phyloP scores from a whole-genome alignment of 352 stramenopile genomes.

The Phytophthora gonapodyides region DNA sequence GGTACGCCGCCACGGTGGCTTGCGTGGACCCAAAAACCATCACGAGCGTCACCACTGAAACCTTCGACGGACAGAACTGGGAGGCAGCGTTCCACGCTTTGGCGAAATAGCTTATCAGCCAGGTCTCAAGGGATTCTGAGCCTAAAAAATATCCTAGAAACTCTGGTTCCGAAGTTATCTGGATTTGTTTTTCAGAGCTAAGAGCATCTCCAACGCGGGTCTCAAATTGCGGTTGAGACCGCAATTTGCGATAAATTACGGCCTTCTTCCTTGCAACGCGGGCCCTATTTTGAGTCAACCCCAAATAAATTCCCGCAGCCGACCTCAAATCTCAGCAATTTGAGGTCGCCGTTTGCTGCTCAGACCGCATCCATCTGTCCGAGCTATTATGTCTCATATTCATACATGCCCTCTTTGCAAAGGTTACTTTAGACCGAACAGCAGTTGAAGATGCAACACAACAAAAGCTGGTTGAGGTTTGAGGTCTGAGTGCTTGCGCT shows the following conservation, averaged over 20 bases:
- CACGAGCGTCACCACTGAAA: constrained; percentile 54
- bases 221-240: background rate
- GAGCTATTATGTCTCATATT: background rate
- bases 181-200: no score
- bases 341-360: background rate
- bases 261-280: background rate
- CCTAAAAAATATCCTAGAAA: no score
- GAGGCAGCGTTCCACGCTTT: constrained; percentile 31
- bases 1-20: constrained; percentile 69
- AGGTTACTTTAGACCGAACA: background rate
- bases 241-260: constrained; percentile 1
- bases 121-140: no score
- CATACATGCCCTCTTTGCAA: background rate
- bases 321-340: background rate
- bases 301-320: background rate
- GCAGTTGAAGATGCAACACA: background rate
- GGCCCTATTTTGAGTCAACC: background rate
- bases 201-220: constrained; percentile 2
- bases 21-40: constrained; percentile 68
- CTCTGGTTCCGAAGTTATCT: no score
- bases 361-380: background rate
- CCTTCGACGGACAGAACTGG: constrained; percentile 82
- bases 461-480: no score
- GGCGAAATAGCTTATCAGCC: no score
- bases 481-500: no score